Conservation (phyloP, 768 basidiomycete genomes). For the Mycena olivaceomarginata region DNA sequence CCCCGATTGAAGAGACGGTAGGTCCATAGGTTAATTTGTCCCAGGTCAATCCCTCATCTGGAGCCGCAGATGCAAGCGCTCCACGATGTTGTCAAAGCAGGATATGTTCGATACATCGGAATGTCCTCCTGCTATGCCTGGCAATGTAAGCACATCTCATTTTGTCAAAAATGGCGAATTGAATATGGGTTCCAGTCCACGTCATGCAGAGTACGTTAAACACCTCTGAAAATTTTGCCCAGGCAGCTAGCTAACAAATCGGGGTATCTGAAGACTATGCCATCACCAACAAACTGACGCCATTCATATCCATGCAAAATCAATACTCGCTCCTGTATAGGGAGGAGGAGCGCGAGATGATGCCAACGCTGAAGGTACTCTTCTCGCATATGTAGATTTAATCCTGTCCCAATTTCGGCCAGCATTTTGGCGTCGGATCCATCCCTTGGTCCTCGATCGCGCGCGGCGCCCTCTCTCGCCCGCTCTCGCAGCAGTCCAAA, state of each 20-base stretch:
- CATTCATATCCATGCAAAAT: constrained; percentile 1
- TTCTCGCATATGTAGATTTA: not conserved
- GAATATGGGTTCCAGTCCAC: not conserved
- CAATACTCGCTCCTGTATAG: not conserved
- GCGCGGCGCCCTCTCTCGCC: not conserved
- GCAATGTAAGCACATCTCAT: not conserved
- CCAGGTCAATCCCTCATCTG: not conserved
- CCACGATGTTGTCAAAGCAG: not conserved
- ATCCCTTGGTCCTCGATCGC: not conserved
- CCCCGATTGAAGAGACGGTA: not conserved
- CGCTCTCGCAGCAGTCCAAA: not conserved
- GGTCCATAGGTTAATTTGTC: not conserved
- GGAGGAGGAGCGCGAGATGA: not conserved
- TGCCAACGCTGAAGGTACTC: not conserved
- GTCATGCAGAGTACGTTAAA: not conserved
- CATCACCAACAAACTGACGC: not conserved
- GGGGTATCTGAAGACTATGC: not conserved
- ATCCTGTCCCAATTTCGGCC: not conserved
- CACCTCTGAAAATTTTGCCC: not conserved
- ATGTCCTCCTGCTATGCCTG: not conserved
- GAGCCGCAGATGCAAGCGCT: not conserved
- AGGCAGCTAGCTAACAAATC: not conserved
- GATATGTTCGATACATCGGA: not conserved
- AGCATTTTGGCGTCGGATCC: not conserved
- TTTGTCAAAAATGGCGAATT: not conserved